Evolutionary conservation across 345 rosid species (phyloP), one percentile per base, ranked within the genome.

Genomic region (Arabidopsis thaliana): DNA sequence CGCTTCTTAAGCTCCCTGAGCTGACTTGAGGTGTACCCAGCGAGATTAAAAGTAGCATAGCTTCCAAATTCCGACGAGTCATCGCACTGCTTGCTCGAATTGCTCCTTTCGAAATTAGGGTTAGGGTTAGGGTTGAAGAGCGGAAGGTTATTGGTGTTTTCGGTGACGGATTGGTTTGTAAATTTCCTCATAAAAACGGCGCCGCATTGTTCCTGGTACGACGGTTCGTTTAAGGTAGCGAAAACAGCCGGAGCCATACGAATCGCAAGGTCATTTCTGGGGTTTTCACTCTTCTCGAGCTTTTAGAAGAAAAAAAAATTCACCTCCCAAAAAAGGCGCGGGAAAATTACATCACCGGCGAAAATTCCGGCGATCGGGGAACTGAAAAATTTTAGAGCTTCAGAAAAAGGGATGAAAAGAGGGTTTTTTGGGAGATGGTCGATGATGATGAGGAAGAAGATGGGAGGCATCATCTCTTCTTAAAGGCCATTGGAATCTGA

Each of bases 1-100:
- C 83, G 88, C 55, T 61, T 78, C 80, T 87, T 87, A 4, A 88
- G 79, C 85, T 87, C 93, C 67, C 33, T 82, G 37, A 85, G 85
- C 59, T 82, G 82, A 68, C 67, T 79, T 8, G 84, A 69, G 38
- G 80, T 77, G 20, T 89, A 87, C 0, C 87, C 87, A 9, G 87
- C 88, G 53, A 86, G 83, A n/a, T 86, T 87, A 1, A 86, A 83
- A 4, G 90, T 87, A 6, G 86, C 84, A 0, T 88, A 82, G 50
- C 81, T 84, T 28, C 83, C 81, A 6, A 73, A 71, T 6, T 62
- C 77, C 3, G 83, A 87, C 0, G 77, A 78, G 28, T 79, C 86
- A 37, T 88, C 87, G 1, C 82, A 66, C 8, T 67, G 61, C 6
- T 75, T 58, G 60, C 41, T 46, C 9, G 66, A 65, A 53, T 78